phyloP scores from a whole-genome alignment of 2,329 filamentous ascomycete genomes.

The Sodiomyces alkalinus region DNA sequence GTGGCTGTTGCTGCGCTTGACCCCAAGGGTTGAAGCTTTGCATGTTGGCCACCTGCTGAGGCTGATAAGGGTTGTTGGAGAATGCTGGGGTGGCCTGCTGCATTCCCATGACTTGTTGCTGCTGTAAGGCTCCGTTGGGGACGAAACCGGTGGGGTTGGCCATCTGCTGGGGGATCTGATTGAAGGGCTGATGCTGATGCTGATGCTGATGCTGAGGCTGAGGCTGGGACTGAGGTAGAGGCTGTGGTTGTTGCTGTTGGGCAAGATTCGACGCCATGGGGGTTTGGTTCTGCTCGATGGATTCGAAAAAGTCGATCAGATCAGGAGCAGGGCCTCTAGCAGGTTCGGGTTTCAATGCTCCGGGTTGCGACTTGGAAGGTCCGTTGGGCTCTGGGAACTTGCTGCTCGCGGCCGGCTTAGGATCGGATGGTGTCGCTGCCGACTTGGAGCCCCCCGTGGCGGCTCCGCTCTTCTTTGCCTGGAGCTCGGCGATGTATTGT shows the following conservation, averaged over 20 bases:
- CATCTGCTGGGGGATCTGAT: no score
- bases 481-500: constrained; percentile 81
- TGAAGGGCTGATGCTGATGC: constrained; percentile 21
- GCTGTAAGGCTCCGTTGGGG: constrained; percentile 13
- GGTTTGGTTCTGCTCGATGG: constrained; percentile 80
- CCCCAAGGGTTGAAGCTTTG: constrained; percentile 16
- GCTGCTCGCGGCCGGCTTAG: constrained; percentile 19
- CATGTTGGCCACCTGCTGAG: constrained; percentile 21
- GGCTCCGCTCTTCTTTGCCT: constrained; percentile 45
- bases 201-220: constrained; percentile 18
- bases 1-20: constrained; percentile 21
- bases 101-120: constrained; percentile 19
- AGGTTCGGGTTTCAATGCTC: constrained; percentile 27
- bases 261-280: constrained; percentile 36
- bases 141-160: constrained; percentile 12
- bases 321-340: constrained; percentile 56
- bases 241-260: constrained; percentile 14
- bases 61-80: constrained; percentile 26
- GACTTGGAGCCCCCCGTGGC: constrained; percentile 16
- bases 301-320: constrained; percentile 88
- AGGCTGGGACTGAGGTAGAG: constrained; percentile 5
- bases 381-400: constrained; percentile 26
- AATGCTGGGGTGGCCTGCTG: constrained; percentile 26
- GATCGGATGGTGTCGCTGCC: constrained; percentile 18
- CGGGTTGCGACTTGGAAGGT: constrained; percentile 13